Evolutionary conservation across 2,329 filamentous ascomycete genomes (phyloP), one percentile per base, ranked within the genome.

Genomic region (Colletotrichum sp.): DNA sequence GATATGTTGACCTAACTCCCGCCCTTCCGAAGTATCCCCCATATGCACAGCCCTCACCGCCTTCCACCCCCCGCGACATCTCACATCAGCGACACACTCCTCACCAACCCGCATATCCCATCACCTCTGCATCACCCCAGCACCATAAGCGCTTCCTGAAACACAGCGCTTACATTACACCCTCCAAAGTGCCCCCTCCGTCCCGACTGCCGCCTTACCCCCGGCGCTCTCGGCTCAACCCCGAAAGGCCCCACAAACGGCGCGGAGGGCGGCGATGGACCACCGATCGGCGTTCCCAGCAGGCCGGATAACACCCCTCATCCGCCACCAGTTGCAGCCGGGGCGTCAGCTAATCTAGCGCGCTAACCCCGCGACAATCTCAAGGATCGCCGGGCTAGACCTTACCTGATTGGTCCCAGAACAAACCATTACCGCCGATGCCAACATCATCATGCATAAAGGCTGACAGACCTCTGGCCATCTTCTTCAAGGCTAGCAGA

Each of bases 371-470:
- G 22, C 36, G 62, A 36, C 16, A 13, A 13, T 15, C 18, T 65
- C 61, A 48, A 6, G 34, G 28, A 28, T 48, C 36, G 36, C 28
- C 25, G 15, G 61, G 3, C 7, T 12, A 43, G 22, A 27, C 10
- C 32, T 3, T 10, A 8, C 15, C 8, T 43, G 62, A 65, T 65
- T 48, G 62, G 62, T 36, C 30, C 34, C 22, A 18, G 8, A 32
- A 8, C 36, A 34, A 36, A 25, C 58, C 56, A 61, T 15, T 34
- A 16, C 56, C n/a, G 58, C 36, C 22, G 58, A 62, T 16, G 36
- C n/a, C n/a, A 27, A 52, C 62, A 72, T 71, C 34, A 71, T 72
- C 52, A 22, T 72, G 70, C 52, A 71, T 60, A 18, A 13, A 28
- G 34, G 25, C 32, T 34, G 62, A 43, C 66, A 16, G 12, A 43